Conservation (phyloP, 371 early-diverging fungal species). For the Rhizomucor pusillus region DNA sequence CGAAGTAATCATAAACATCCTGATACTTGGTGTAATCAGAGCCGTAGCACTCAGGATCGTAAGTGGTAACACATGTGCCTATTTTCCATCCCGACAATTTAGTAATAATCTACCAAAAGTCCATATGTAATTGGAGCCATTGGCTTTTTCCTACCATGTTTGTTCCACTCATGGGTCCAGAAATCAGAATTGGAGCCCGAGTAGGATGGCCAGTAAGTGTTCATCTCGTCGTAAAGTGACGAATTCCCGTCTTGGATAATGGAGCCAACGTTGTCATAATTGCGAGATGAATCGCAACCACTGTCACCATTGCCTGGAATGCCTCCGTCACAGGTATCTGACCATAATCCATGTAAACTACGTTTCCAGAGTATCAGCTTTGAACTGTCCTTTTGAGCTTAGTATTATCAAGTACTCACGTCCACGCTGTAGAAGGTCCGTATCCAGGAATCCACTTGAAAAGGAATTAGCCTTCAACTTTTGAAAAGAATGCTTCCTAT, state of each 20-base stretch:
- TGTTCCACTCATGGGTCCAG: conserved; percentile 79
- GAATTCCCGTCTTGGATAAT: conserved; percentile 35
- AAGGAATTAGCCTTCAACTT: too few relatives aligned
- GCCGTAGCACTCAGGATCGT: conserved; percentile 61
- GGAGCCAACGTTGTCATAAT: conserved; percentile 46
- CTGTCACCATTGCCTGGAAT: conserved; percentile 40
- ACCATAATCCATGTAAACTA: conserved; percentile 90
- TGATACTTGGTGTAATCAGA: conserved; percentile 38
- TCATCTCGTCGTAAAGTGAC: conserved; percentile 54
- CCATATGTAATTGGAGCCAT: too few relatives aligned
- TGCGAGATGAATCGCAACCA: conserved; percentile 68
- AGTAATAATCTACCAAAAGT: background rate
- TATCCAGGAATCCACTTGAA: conserved; percentile 17
- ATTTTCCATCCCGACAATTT: background rate
- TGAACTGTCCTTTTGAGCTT: too few relatives aligned
- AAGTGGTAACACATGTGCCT: conserved; percentile 64
- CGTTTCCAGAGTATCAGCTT: too few relatives aligned
- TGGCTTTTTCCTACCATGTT: conserved; percentile 57
- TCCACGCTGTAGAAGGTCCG: conserved; percentile 18
- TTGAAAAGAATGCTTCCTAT: background rate
- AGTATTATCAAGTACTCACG: background rate
- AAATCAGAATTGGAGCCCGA: conserved; percentile 43
- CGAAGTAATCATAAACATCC: conserved; percentile 63
- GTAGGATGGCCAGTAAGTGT: conserved; percentile 75
- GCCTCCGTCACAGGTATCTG: conserved; percentile 68